Evolutionary conservation across 306 rosid genomes (phyloP), one percentile per base, ranked within the genome.

Genomic region (Lagenaria siceraria): DNA sequence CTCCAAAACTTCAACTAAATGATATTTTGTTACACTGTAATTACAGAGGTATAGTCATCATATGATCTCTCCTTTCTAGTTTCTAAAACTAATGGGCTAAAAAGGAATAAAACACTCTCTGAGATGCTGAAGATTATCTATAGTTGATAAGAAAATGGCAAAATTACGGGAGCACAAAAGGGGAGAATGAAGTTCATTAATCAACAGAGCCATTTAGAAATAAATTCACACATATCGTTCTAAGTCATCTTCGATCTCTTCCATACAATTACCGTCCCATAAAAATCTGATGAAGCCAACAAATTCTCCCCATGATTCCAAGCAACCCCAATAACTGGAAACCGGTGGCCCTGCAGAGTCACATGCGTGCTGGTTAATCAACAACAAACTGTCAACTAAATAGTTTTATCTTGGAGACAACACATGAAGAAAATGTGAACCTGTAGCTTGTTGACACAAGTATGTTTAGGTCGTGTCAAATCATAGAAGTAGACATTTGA

Each of bases 361-460:
- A 43, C 33, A 82, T 49, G 80, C 62, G 69, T 33, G 64, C 22
- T 8, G 10, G 84, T 86, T 71, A 85, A 11, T 86, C 36, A 61
- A 77, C 59, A 18, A n/a, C 43, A 13, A 76, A 35, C 65, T 21
- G 64, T 33, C 59, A 74, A 29, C 19, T 51, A 54, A 22, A 58
- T 58, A 58, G 69, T 42, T 15, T 40, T 25, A 38, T 49, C 33
- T 15, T 25, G 19, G 65, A 56, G 35, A 38, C 22, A 27, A 5
- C 4, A 9, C 36, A 59, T 42, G 62, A 56, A 78, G 60, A 76
- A 8, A 74, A 82, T 76, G 86, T 58, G 46, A 40, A 90, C 97
- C 99, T 95, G 99, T 77, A 92, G 87, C 91, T 95, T 90, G 97
- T 95, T 95, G 74, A 92, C 99, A 78, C 99, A 95, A 14, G 99